Evolutionary conservation across 495 filamentous ascomycete species (phyloP), one percentile per base, ranked within the genome.

Genomic region (Penicillium crystallinum): DNA sequence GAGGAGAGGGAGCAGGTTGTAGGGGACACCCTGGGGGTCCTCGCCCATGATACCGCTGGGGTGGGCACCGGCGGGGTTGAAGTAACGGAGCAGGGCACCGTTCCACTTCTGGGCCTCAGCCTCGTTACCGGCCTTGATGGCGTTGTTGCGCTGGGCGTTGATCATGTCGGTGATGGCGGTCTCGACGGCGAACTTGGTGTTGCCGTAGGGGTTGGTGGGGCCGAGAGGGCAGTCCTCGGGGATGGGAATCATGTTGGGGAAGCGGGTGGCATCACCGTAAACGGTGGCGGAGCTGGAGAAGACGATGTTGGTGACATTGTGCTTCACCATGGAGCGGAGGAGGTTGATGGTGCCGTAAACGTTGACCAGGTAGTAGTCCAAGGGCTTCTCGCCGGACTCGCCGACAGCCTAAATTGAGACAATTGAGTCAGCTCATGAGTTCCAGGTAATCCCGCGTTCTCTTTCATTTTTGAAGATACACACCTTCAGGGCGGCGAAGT

Each of bases 31-130:
- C 68, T 92, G 87, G 30, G 93, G 93, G 70, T 98, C 91, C 73
- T 98, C 93, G 48, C 93, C 93, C 95, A 98, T 98, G 71, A 98
- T 83, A 54, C 93, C 93, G 65, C 82, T 92, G 40, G 93, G 93
- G 71, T 98, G 93, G 29, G 90, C 86, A 64, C 93, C 93, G 48
- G 87, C 89, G 29, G 93, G 93, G 79, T 98, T 98, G 79, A 98
- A 98, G 75, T 98, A 98, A 50, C 93, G 84, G 41, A 98, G 81
- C 54, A 97, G 76, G 36, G 93, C 93, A 36, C 79, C 93, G 75
- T 97, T 97, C 90, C 89, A 97, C 62, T 89, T 80, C 58, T 89
- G 80, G 38, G 71, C 71, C 62, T 77, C 74, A 29, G 62, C 64
- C 56, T 78, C 84, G 18, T 93, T 86, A 25, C 88, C 88, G 34